Evolutionary conservation across 768 basidiomycete genomes (phyloP).

Genomic region (Kondoa subrosea): DNA sequence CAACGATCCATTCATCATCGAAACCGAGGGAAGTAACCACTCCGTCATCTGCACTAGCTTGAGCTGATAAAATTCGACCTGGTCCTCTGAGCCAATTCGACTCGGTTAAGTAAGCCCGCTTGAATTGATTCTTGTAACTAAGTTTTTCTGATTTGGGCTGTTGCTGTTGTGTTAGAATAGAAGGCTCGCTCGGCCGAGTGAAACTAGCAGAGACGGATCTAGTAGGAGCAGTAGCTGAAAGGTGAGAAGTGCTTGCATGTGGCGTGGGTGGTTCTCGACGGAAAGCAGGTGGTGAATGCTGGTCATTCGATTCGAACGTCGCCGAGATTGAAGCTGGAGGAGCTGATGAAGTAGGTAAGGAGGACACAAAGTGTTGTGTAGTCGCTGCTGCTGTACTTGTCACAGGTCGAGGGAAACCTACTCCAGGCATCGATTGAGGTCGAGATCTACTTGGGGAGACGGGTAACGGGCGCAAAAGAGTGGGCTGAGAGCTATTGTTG

Average conservation of each 20-base stretch:
- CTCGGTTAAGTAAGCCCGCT: slow-evolving; percentile 54
- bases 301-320: too few species aligned
- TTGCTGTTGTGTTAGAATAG: too few species aligned
- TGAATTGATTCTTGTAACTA: slow-evolving; percentile 57
- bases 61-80: slow-evolving; percentile 51
- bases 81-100: slow-evolving; percentile 58
- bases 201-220: not conserved
- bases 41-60: slow-evolving; percentile 42
- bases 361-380: not conserved
- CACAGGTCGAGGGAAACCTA: not conserved
- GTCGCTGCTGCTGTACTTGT: not conserved
- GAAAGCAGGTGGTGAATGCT: not conserved
- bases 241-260: not conserved
- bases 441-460: not conserved
- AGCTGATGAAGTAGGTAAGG: not conserved
- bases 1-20: slow-evolving; percentile 65
- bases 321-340: not conserved
- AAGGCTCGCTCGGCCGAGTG: not conserved
- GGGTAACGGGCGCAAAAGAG: not conserved
- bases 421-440: not conserved
- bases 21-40: slow-evolving; percentile 77
- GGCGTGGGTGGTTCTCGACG: not conserved
- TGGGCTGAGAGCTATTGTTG: not conserved
- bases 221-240: not conserved
- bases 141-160: slow-evolving; percentile 22